Evolutionary conservation across 257 asterid species (phyloP).

Genomic region (Lavandula angustifolia): DNA sequence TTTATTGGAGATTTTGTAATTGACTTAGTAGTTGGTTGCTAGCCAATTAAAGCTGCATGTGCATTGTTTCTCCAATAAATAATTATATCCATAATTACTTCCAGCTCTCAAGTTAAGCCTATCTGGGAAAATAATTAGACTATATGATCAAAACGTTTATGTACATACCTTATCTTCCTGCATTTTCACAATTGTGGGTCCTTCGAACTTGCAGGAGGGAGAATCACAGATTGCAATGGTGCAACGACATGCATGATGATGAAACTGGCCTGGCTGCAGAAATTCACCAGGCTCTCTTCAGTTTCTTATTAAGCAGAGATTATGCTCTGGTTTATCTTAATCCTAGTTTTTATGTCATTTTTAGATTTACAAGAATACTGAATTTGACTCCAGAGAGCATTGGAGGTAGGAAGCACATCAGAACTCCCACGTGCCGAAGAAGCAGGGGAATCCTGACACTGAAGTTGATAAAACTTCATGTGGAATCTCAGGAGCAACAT

Average conservation of each 20-base stretch:
- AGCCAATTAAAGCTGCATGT: conserved; percentile 11
- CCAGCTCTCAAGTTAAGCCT: background rate
- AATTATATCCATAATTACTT: background rate
- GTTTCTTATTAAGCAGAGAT: background rate
- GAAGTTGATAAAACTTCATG: conserved; percentile 31
- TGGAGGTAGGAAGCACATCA: conserved; percentile 32
- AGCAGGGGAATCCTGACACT: conserved; percentile 28
- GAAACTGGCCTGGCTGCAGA: conserved; percentile 42
- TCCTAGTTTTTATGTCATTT: background rate
- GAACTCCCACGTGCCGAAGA: conserved; percentile 37
- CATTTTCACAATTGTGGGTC: conserved; percentile 1
- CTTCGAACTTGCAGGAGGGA: conserved; percentile 47
- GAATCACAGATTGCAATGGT: conserved; percentile 37
- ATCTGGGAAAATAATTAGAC: background rate
- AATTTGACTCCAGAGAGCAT: conserved; percentile 35
- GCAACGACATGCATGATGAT: conserved; percentile 33
- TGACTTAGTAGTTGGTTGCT: background rate
- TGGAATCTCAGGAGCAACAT: conserved; percentile 44
- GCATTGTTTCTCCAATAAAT: conserved; percentile 10
- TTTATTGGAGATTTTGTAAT: background rate
- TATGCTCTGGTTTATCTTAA: background rate
- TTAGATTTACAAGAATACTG: background rate
- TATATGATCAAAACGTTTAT: background rate
- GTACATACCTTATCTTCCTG: conserved; percentile 18
- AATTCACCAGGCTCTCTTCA: conserved; percentile 38